Base-by-base conservation (phyloP, 208 protist genomes). In the Trichomonas gallinae region DNA sequence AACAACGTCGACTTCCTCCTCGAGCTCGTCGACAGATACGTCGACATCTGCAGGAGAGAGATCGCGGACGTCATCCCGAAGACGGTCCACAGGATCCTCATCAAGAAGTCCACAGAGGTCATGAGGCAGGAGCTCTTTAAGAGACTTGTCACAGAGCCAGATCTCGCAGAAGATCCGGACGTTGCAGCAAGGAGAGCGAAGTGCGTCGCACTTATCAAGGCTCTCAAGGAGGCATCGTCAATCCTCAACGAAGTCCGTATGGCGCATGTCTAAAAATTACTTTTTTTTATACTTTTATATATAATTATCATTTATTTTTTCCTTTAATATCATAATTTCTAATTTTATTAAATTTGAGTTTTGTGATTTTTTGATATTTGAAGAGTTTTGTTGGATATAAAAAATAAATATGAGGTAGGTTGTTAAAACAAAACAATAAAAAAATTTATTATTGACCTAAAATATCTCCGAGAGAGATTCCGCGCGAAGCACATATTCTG, bases 161-260 rank as follows among this genome's bases (percentile, higher is more conserved):
- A 93, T 51, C 44, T 98, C 4, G 82, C 51, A 38, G 97, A 98
- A 97, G 97, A 98, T 96, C 96, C 97, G 15, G 63, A 91, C 38
- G 63, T 98, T 88, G 96, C 96, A 15, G 63, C 83, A 81, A 98
- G 97, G 96, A 93, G 97, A 46, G 46, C 58, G 10, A 87, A 96
- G 42, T 85, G 89, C 46, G 63, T 91, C n/a, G 96, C 97, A 96
- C 46, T 97, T 9, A 63, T 98, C 34, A 96, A 87, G 31, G 97
- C 97, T 9, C 46, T 98, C n/a, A 81, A 96, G 82, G 58, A 97
- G 48, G 97, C 97, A 34, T 82, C 97, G 31, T 96, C 96, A 21
- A 97, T 97, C 45, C 49, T 97, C 21, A 97, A 97, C 40, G 97
- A 97, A 85, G 97, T 97, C 11, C 23, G 87, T 42, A 93, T 93